Evolutionary conservation across 2,329 filamentous ascomycete species (phyloP), one percentile per base, ranked within the genome.

Genomic region (Calonectria henricotiae): DNA sequence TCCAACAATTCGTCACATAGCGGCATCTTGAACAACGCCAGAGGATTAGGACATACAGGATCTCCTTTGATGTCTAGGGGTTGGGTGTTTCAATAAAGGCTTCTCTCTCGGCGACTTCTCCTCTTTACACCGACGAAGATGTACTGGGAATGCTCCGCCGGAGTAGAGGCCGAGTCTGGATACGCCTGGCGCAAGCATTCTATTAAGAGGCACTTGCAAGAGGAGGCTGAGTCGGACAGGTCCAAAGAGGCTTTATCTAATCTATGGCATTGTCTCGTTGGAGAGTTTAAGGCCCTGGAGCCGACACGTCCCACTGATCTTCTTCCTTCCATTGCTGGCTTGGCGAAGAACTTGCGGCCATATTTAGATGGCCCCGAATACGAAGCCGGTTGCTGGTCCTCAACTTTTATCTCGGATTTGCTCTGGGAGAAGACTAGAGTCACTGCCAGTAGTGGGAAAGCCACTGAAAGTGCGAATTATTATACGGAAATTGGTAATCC

Each of bases 1-100:
- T 51, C 47, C 13, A 15, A 51, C 17, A 51, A 17, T n/a, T 32
- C 47, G n/a, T 51, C 47, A 8, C 15, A 32, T 9, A 25, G 27
- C 47, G 27, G 25, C 25, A 5, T 3, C 46, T 30, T 25, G 25
- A 12, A 30, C 13, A 4, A 41, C 13, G 4, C 25, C 5, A 49
- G 46, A 23, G 23, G 44, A 15, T 15, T 5, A 17, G 15, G 12
- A 25, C 46, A 49, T 12, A 15, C 46, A 7, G 32, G 47, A 17
- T 51, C 47, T n/a, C 6, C 15, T n/a, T 25, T 51, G 15, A 51
- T 51, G 47, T 17, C 47, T n/a, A 25, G 47, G 8, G 47, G 47
- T 9, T 51, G 47, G 47, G 47, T 51, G 13, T 51, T 51, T 32
- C 47, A 51, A 32, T 25, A 51, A 51, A 25, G 47, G 32, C 47